Evolutionary conservation across 2,329 filamentous ascomycete species (phyloP).

Genomic region (Berkeleyomyces rouxiae): DNA sequence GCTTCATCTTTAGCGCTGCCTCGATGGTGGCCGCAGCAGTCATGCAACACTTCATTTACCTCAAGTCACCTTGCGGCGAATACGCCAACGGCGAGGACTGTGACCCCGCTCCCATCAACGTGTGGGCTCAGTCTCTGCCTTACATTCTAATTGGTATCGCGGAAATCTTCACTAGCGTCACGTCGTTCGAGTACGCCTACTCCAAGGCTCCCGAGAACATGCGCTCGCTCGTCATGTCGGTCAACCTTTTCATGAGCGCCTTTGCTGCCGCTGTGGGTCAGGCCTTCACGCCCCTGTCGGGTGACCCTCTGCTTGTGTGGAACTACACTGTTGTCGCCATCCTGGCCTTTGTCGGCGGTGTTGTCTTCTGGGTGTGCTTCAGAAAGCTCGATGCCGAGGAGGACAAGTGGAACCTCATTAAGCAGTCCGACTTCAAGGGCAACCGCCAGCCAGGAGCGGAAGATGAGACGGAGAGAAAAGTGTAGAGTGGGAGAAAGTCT

Average conservation of each 20-base stretch:
- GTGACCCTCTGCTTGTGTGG: constrained; percentile 52
- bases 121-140: constrained; percentile 40
- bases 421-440: constrained; percentile 28
- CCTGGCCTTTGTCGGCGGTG: constrained; percentile 44
- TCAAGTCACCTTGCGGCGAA: constrained; percentile 41
- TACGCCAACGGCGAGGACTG: constrained; percentile 34
- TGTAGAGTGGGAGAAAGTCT: not conserved
- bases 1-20: constrained; percentile 48
- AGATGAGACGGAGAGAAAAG: constrained; percentile 8
- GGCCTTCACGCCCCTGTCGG: constrained; percentile 43
- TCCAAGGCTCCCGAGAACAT: constrained; percentile 66
- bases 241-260: constrained; percentile 56
- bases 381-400: constrained; percentile 48
- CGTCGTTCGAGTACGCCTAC: constrained; percentile 58
- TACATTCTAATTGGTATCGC: constrained; percentile 35
- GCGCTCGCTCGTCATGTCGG: constrained; percentile 55
- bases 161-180: constrained; percentile 38
- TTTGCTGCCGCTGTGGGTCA: constrained; percentile 55
- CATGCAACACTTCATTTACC: constrained; percentile 48
- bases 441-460: constrained; percentile 22
- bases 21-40: constrained; percentile 43
- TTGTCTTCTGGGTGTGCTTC: constrained; percentile 53
- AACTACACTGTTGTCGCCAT: constrained; percentile 51
- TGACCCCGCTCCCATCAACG: constrained; percentile 44
- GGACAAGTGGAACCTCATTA: constrained; percentile 49